phyloP scores from a whole-genome alignment of 441 rosid species.

The Populus hybrid region DNA sequence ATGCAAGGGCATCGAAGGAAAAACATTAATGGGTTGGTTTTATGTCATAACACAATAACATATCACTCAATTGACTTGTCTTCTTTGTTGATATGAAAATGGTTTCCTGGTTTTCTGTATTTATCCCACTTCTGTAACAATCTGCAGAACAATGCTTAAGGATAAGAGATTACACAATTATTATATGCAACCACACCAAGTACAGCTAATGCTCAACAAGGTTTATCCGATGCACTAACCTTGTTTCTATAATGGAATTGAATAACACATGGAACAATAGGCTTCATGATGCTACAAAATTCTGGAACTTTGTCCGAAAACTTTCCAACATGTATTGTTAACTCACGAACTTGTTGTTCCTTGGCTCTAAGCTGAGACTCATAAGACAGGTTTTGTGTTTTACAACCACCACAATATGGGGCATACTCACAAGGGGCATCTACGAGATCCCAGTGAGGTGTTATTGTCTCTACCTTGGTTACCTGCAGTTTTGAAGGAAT shows the following conservation, averaged over 20 bases:
- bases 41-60: neutral
- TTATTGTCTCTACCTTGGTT: conserved; percentile 63
- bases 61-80: neutral
- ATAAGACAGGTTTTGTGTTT: conserved; percentile 71
- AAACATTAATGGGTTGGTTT: neutral
- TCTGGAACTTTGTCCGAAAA: conserved; percentile 48
- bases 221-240: conserved; percentile 34
- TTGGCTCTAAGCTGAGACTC: conserved; percentile 86
- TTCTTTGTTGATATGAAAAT: neutral
- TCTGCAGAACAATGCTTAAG: neutral
- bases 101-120: too few species aligned
- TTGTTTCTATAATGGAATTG: conserved; percentile 87
- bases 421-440: conserved; percentile 95
- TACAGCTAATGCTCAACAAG: neutral
- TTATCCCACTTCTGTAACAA: neutral
- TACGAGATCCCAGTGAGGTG: conserved; percentile 68
- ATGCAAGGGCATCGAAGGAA: neutral
- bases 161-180: neutral
- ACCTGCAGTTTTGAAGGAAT: conserved; percentile 37
- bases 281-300: conserved; percentile 49
- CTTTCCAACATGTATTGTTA: conserved; percentile 65
- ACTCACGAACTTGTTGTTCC: conserved; percentile 75
- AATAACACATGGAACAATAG: conserved; percentile 75
- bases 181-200: neutral
- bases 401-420: conserved; percentile 82